These are phyloP conservation scores for Pythium diclinum DNA, from an alignment of 352 stramenopile species.

Conservation along the genomic window DNA sequence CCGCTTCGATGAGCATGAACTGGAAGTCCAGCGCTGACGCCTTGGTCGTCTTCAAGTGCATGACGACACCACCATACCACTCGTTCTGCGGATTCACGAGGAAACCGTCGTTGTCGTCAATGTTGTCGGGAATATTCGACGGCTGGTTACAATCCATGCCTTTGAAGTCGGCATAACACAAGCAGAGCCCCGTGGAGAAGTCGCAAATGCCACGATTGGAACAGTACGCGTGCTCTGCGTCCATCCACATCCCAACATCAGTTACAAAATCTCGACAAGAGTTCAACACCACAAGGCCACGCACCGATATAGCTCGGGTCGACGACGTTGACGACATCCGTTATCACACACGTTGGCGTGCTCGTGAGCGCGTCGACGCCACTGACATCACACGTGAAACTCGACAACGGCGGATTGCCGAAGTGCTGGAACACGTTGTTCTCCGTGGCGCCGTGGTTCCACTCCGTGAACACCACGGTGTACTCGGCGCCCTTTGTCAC, in stretches of 20 bases:
- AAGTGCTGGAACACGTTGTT: constrained; percentile 83
- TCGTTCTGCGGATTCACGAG: constrained; percentile 57
- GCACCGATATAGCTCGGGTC: too few relatives aligned
- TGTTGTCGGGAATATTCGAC: constrained; percentile 60
- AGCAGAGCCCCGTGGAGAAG: constrained; percentile 59
- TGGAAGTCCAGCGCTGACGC: constrained; percentile 54
- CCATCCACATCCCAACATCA: not conserved
- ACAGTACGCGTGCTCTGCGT: constrained; percentile 73
- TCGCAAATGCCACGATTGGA: constrained; percentile 78
- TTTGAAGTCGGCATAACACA: constrained; percentile 77
- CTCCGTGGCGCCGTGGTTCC: constrained; percentile 52
- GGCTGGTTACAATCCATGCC: constrained; percentile 66
- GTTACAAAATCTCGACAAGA: too few relatives aligned
- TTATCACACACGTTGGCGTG: constrained; percentile 60
- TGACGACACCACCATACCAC: constrained; percentile 51
- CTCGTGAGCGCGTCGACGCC: constrained; percentile 37
- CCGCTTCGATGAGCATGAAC: constrained; percentile 56
- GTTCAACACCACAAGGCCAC: not conserved
- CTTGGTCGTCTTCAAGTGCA: constrained; percentile 66
- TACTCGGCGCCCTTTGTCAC: constrained; percentile 53
- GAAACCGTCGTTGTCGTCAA: constrained; percentile 69
- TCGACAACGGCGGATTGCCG: constrained; percentile 66
- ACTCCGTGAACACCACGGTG: constrained; percentile 66
- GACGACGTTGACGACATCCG: constrained; percentile 34
- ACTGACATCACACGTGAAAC: constrained; percentile 78